Evolutionary conservation across 1,284 basidiomycete genomes (phyloP), one percentile per base, ranked within the genome.

Genomic region (Flammula alnicola): DNA sequence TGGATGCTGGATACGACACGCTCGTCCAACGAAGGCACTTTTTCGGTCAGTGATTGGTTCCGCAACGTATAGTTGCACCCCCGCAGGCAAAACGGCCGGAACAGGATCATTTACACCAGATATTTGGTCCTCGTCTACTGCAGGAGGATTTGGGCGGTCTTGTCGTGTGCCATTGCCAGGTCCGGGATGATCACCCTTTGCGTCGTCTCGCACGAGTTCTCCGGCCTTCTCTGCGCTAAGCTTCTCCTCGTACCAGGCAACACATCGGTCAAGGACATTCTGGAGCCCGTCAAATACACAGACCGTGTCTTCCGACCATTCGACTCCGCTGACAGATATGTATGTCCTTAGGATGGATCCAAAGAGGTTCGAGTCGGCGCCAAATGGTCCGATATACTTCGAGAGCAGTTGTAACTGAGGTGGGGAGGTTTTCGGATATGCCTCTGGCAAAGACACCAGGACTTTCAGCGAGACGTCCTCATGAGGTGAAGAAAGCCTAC

Each of bases 211-310:
- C 22, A 79, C 52, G 17, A 86, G 63, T 50, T 86, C 83, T 0
- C 78, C 80, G 0, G 73, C 79, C 37, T 75, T 79, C 35, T 81
- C 81, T 36, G 71, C 72, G 51, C 72, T 81, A 9, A 90, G 70
- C 20, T 76, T 81, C 3, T 82, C 79, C 49, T 79, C 76, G 60
- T 92, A 90, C 93, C 93, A 95, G 36, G 66, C 63, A 29, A 76
- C 72, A 49, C 83, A 87, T 20, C 77, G 74, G 43, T 89, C 84
- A 36, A 88, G 71, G n/a, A 89, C 83, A 64, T 80, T 84, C 62
- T 92, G 87, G 8, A 95, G 70, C 8, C 93, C 93, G 57, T 96
- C 93, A 63, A 95, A 96, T 11, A 95, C 89, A 61, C 90, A 93
- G 10, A 93, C 84, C 1, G 78, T 78, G 42, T 86, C 91, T 14